Conservation (phyloP, 2,329 filamentous ascomycete species). For the Eutypa lata region DNA sequence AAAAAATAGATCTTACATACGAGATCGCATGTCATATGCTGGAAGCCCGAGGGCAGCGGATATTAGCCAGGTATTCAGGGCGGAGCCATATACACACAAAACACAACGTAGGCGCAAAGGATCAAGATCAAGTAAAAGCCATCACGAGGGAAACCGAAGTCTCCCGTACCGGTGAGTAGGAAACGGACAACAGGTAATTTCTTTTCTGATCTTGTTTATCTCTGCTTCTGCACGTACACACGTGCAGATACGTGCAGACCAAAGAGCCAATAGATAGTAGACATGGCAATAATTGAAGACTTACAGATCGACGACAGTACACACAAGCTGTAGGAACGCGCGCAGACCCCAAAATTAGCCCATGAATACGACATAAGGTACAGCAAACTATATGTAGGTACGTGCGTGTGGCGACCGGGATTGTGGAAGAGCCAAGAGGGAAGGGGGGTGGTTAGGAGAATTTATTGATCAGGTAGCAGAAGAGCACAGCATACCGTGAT, state of each 20-base stretch:
- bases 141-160: conserved; percentile 4
- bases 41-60: conserved; percentile 36
- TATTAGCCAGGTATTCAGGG: conserved; percentile 42
- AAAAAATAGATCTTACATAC: conserved; percentile 54
- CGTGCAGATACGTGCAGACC: conserved; percentile 23
- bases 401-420: conserved; percentile 8
- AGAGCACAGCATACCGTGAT: conserved; percentile 66
- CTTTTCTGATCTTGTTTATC: background rate
- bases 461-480: conserved; percentile 8
- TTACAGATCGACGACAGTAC: conserved; percentile 87
- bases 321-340: conserved; percentile 69
- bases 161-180: conserved; percentile 10
- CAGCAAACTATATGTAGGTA: background rate
- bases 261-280: conserved; percentile 28
- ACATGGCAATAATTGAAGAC: conserved; percentile 38
- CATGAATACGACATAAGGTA: conserved; percentile 19
- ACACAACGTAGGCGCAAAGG: background rate
- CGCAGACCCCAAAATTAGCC: conserved; percentile 33
- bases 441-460: conserved; percentile 21
- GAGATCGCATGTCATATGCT: conserved; percentile 93
- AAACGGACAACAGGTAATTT: conserved; percentile 8
- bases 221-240: conserved; percentile 11
- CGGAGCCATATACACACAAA: conserved; percentile 8
- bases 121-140: background rate
- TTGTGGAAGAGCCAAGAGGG: conserved; percentile 9